Base-by-base conservation (phyloP, 257 asterid species). In the Paraleonurus japonicus region DNA sequence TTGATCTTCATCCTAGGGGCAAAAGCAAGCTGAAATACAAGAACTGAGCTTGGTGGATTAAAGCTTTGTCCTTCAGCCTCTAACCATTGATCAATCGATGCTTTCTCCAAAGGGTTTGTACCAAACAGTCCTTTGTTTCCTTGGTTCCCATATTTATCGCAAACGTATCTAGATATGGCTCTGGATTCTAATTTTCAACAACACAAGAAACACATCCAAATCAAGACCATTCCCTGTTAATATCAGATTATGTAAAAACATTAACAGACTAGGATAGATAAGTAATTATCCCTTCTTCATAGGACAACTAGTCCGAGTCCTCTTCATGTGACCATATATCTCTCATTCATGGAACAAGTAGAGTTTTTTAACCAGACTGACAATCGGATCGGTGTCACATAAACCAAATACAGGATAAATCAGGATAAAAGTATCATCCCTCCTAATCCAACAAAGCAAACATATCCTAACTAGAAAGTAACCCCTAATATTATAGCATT, bases 21-120 rank as follows among this genome's bases (percentile, higher is more conserved):
- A 65, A 92, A 86, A 62, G 87, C 87, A 9, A 92, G 81, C 67
- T 89, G 98, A 60, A 89, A 87, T 17, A 88, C 87, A 4, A 89
- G 87, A 39, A 80, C 58, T 1, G 89, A 77, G 78, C 88, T 85
- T 1, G 97, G 90, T 12, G 96, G 93, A 54, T 81, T 76, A 82
- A 90, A 90, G 79, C 61, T 88, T 35, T 88, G 96, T 16, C 87
- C 88, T 79, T 90, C 96, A 2, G 81, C 92, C 50, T 90, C 94
- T 26, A 90, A 57, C 97, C 96, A 90, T 70, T 90, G 97, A 65
- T 90, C 96, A 13, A 90, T 88, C 4, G 96, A 86, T 28, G 96
- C 97, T 75, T 82, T 90, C 83, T 73, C 97, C 68, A 89, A 74
- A 3, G 81, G 87, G 43, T 88, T 88, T 7, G 81, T 76, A 48